Base-by-base conservation (phyloP, 108 stramenopile species). In the Stephanodiscus minutulus region DNA sequence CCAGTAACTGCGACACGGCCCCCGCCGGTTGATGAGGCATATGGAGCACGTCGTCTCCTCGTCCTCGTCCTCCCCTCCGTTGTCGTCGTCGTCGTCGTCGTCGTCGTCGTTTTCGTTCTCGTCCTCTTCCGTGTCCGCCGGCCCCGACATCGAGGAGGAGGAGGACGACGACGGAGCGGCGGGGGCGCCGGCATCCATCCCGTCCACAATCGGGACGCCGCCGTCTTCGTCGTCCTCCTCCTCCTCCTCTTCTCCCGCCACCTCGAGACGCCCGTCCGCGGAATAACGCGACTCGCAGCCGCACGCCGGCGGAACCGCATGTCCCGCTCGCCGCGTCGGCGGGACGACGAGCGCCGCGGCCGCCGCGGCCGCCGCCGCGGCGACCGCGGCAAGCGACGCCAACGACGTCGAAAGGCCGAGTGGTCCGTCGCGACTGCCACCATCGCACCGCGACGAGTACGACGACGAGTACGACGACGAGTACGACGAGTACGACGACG, bases 1-100 rank as follows among this genome's bases (percentile, higher is more conserved):
- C 93, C 93, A 94, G 54, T 82, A 82, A 5, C 79, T 85, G 44
- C 90, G 77, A 77, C 93, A 94, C n/a, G 93, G 93, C 21, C 93
- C 93, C 73, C 88, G 89, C 12, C 93, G 86, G 68, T 91, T 91
- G 33, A 90, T 91, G 47, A 87, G 69, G 62, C 93, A 94, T 47
- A 94, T 94, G 62, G 85, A 82, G 59, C 93, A 94, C 20, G 85
- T 63, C 25, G 93, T 94, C 15, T 86, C 84, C 70, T 94, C 93
- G 60, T 91, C 93, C 47, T 91, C 72, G 8, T 86, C 87, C 21
- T 87, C 74, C 46, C 88, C 86, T 33, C 87, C 90, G 49, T 91
- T 87, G 21, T 82, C 83, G n/a, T 65, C 84, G 6, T 79, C 83
- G 22, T 65, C 84, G 9, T 67, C 61, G 28, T 64, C 57, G 28